Base-by-base conservation (phyloP, 2,329 filamentous ascomycete species). In the Talaromyces sp. region DNA sequence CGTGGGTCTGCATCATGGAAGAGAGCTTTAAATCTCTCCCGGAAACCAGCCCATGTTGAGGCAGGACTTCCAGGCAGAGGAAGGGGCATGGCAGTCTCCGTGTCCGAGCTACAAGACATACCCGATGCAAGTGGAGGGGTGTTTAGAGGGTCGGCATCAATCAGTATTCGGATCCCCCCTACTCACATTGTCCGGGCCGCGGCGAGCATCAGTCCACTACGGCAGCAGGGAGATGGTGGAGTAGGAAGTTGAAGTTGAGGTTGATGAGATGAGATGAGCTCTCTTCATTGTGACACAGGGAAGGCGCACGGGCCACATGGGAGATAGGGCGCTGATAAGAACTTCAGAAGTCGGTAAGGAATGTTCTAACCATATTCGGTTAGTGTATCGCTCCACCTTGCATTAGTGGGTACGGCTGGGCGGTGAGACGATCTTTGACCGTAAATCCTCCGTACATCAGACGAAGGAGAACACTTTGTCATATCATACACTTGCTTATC, bases 31-130 rank as follows among this genome's bases (percentile, higher is more conserved):
- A 94, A 68, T 36, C 89, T 84, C 25, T 86, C 84, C 59, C 80
- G 80, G 73, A 89, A 93, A 58, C 84, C 72, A n/a, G 84, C 81
- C 88, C 89, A 92, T 50, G 89, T 89, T 3, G 89, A 81, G 33
- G 78, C 76, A 31, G 84, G 80, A 37, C 80, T 74, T 60, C 82
- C 81, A 35, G 83, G 82, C 67, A 84, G 78, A 58, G 83, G 82
- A 41, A 84, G 71, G 33, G 51, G 50, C 68, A 73, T 72, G 48
- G 63, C 53, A 56, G 64, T 63, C 52, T 69, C 66, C 51, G 54
- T 31, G 50, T 62, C 58, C 11, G 63, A 53, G 50, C 36, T 40
- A 28, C 40, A 35, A 37, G 45, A 52, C 55, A 43, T 52, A 31
- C 37, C 45, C 37, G 35, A 19, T 17, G 28, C 13, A 13, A 15